Percentiles rank a stretch among this genome's conserved stretches.
Conservation (phyloP, 2,329 filamentous ascomycete species). For the Aspergillus fumigatus region DNA sequence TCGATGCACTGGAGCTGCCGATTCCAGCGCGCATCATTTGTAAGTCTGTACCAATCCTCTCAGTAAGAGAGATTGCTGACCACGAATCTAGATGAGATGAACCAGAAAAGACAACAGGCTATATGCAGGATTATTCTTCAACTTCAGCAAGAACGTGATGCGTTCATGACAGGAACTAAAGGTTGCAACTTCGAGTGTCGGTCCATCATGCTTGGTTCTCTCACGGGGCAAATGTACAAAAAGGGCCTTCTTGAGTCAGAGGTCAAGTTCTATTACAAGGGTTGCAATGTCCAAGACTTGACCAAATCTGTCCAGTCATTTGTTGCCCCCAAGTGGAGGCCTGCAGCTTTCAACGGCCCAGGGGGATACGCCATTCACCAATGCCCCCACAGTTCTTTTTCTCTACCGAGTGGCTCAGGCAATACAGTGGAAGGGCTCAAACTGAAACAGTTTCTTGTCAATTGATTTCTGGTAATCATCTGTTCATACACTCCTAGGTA, state of each 20-base stretch:
- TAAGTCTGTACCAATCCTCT: conserved; percentile 2
- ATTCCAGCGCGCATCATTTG: conserved; percentile 14
- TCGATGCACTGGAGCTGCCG: conserved; percentile 16
- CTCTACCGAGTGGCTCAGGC: neutral
- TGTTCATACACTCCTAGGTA: neutral
- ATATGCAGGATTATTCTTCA: conserved; percentile 6
- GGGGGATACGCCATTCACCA: neutral
- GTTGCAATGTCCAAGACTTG: neutral
- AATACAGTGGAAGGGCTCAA: neutral
- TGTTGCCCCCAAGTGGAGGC: neutral
- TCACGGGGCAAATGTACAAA: conserved; percentile 13
- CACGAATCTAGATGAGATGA: conserved; percentile 11
- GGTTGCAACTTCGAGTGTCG: conserved; percentile 22
- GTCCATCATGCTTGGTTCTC: conserved; percentile 22
- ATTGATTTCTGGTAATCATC: neutral
- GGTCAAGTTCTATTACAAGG: neutral
- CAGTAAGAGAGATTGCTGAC: conserved; percentile 5
- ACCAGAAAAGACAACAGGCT: conserved; percentile 7
- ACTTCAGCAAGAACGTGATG: conserved; percentile 10
- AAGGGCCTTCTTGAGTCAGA: conserved; percentile 3
- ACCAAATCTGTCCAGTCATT: neutral
- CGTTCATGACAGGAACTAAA: conserved; percentile 2
- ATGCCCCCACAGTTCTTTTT: neutral
- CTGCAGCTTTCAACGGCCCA: too few species aligned
- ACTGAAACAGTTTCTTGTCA: neutral